Percentiles rank a stretch among this genome's conserved stretches.
Conservation (phyloP, 208 protist genomes). For the Trypanosoma vivax region DNA sequence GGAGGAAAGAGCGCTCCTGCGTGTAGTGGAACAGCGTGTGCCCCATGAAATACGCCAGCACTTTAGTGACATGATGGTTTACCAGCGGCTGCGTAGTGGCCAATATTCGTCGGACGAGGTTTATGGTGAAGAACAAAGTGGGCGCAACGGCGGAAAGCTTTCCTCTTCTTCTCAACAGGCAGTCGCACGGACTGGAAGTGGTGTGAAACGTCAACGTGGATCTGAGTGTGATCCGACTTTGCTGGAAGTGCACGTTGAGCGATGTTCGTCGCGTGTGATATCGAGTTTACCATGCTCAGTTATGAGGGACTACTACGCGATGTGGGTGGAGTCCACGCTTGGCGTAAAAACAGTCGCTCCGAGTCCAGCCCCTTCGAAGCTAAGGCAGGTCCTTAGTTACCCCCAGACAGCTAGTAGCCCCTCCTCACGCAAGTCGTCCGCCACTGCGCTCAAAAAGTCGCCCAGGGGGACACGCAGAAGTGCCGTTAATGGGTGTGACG, state of each 20-base stretch:
- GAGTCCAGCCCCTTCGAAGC: background rate
- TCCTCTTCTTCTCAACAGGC: background rate
- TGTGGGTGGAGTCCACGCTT: constrained; percentile 55
- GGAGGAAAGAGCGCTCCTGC: constrained; percentile 7
- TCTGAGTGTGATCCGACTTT: no score
- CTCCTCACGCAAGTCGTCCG: no score
- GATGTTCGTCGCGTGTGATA: constrained; percentile 30
- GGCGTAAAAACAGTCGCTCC: background rate
- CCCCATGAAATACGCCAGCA: constrained; percentile 36
- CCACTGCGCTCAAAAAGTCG: no score
- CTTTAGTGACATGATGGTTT: constrained; percentile 48
- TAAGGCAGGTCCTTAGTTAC: background rate
- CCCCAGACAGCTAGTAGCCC: no score
- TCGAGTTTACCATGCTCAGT: constrained; percentile 28
- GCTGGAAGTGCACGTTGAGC: constrained; percentile 9
- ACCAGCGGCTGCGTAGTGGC: constrained; percentile 16
- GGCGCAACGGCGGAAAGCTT: background rate
- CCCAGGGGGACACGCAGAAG: background rate
- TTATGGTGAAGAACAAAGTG: background rate
- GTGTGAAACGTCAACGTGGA: no score
- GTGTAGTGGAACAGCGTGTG: constrained; percentile 24
- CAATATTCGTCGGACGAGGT: background rate
- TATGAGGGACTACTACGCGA: constrained; percentile 32
- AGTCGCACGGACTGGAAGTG: background rate
- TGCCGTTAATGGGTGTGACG: background rate